Conservation (phyloP, 1,139 yeast species). For the Spathaspora sp. region DNA sequence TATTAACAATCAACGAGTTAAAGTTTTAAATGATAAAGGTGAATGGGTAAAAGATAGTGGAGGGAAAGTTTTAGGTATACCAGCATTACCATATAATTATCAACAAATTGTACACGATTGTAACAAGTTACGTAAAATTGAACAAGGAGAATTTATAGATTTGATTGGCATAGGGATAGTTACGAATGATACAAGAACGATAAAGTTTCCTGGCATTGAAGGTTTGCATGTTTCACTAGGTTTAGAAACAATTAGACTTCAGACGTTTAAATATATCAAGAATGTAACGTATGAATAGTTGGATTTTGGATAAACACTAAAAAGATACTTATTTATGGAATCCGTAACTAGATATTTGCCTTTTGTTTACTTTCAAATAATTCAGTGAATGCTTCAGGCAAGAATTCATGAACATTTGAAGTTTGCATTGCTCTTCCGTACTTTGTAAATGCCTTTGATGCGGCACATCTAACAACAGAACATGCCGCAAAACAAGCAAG, state of each 20-base stretch:
- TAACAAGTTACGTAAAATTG: conserved; percentile 3
- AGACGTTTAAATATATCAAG: conserved; percentile 1
- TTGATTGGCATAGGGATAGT: conserved; percentile 5
- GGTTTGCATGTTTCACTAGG: not conserved
- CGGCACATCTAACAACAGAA: conserved; percentile 63
- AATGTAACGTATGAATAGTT: not conserved
- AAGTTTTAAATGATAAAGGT: not conserved
- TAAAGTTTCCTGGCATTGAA: not conserved
- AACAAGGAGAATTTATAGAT: conserved; percentile 4
- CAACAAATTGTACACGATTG: conserved; percentile 5
- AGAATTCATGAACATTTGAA: conserved; percentile 67
- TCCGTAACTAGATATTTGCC: not conserved
- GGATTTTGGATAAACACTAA: not conserved
- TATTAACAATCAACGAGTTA: conserved; percentile 2
- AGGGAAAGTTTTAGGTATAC: not conserved
- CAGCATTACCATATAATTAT: conserved; percentile 4
- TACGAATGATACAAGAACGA: not conserved
- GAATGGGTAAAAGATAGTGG: conserved; percentile 2
- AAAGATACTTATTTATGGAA: too few relatives aligned
- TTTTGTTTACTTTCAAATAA: conserved; percentile 31
- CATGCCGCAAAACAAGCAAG: conserved; percentile 79
- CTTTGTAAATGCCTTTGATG: conserved; percentile 59
- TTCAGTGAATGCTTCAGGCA: conserved; percentile 62
- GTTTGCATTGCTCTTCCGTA: conserved; percentile 85
- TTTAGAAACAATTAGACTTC: conserved; percentile 3